Percentiles rank a stretch among this genome's conserved stretches.
Conservation (phyloP, 2,329 filamentous ascomycete genomes). For the Penicillium sp. region DNA sequence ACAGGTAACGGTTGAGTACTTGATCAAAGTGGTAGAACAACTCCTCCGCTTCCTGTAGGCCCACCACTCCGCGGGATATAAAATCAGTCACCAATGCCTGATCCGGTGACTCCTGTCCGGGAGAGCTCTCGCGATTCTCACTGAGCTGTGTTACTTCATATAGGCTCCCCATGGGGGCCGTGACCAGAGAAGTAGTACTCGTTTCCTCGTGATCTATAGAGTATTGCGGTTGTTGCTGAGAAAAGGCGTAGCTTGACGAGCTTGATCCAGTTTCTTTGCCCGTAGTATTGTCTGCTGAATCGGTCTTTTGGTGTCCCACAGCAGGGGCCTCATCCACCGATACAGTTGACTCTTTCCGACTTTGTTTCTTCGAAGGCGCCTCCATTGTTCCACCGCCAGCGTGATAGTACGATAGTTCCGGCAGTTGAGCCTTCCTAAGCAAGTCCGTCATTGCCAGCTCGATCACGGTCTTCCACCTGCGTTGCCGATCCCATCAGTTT, state of each 20-base stretch:
- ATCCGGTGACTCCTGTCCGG: slow-evolving; percentile 29
- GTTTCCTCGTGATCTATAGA: slow-evolving; percentile 36
- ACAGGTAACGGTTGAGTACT: slow-evolving; percentile 39
- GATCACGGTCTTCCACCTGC: slow-evolving; percentile 38
- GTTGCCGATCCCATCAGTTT: slow-evolving; percentile 9
- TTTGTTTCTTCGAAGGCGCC: slow-evolving; percentile 26
- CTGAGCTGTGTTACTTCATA: slow-evolving; percentile 47
- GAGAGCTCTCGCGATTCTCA: slow-evolving; percentile 34
- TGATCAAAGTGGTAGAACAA: slow-evolving; percentile 40
- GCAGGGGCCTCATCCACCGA: slow-evolving; percentile 28
- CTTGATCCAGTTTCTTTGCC: slow-evolving; percentile 15
- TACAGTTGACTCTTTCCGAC: slow-evolving; percentile 31
- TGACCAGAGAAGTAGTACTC: slow-evolving; percentile 36
- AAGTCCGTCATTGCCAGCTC: slow-evolving; percentile 38
- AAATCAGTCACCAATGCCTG: slow-evolving; percentile 44
- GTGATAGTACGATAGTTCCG: slow-evolving; percentile 38
- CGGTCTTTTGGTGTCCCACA: slow-evolving; percentile 16
- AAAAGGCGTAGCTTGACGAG: slow-evolving; percentile 21
- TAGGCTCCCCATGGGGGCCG: slow-evolving; percentile 45
- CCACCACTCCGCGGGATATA: slow-evolving; percentile 48
- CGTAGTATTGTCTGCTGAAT: slow-evolving; percentile 13
- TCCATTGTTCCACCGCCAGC: slow-evolving; percentile 28
- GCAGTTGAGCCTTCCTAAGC: slow-evolving; percentile 34
- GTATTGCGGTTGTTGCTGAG: slow-evolving; percentile 30
- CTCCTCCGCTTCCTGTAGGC: slow-evolving; percentile 41